These are phyloP conservation scores for Ceratocystis diversiconidia DNA, from an alignment of 2,329 filamentous ascomycete genomes.

Conservation along the genomic window DNA sequence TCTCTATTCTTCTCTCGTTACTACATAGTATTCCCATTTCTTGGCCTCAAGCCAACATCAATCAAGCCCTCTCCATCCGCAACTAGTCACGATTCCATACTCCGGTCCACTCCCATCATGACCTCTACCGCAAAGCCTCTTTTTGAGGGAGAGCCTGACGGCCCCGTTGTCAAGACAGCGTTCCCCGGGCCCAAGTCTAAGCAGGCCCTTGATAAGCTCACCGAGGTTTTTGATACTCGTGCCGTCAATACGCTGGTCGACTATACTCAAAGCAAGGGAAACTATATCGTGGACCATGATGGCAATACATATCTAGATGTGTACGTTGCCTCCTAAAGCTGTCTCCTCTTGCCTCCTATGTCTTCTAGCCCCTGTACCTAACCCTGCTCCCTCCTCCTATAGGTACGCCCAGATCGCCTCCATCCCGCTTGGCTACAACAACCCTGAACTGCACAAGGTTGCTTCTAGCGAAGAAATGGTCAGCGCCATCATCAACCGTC, in stretches of 20 bases:
- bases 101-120: slow-evolving; percentile 18
- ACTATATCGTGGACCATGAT: slow-evolving; percentile 64
- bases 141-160: slow-evolving; percentile 37
- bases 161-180: slow-evolving; percentile 39
- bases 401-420: slow-evolving; percentile 71
- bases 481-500: slow-evolving; percentile 61
- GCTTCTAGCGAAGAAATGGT: slow-evolving; percentile 58
- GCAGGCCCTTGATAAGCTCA: slow-evolving; percentile 53
- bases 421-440: slow-evolving; percentile 74
- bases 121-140: slow-evolving; percentile 26
- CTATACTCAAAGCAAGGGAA: slow-evolving; percentile 60
- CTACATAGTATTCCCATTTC: not conserved
- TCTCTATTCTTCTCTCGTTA: not conserved
- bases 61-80: not conserved
- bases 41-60: not conserved
- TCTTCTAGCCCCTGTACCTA: not conserved
- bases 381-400: not conserved
- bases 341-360: not conserved
- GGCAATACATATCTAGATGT: slow-evolving; percentile 61
- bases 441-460: slow-evolving; percentile 50
- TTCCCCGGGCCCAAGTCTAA: slow-evolving; percentile 67
- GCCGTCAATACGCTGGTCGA: slow-evolving; percentile 73
- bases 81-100: slow-evolving; percentile 17
- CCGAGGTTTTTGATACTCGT: slow-evolving; percentile 71
- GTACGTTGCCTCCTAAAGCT: slow-evolving; percentile 29